A percentile compares a stretch with the other conserved stretches of the same genome.
Conservation (phyloP, 2,329 filamentous ascomycete species). For the Aureobasidium sp. region DNA sequence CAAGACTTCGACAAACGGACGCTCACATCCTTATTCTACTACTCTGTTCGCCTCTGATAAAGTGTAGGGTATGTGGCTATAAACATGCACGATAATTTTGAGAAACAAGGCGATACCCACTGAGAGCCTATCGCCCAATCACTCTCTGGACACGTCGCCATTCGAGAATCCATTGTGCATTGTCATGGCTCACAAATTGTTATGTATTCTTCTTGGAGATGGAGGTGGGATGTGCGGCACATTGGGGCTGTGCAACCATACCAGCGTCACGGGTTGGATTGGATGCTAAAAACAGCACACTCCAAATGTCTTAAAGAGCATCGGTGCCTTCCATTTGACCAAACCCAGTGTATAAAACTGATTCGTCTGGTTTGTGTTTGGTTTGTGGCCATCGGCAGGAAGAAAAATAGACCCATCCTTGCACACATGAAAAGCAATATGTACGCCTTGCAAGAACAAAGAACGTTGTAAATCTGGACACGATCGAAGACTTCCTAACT, state of each 20-base stretch:
- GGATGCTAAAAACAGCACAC: not conserved
- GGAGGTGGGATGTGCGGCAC: too few species aligned
- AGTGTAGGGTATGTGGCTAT: not conserved
- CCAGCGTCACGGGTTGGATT: not conserved
- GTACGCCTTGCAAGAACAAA: not conserved
- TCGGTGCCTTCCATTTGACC: not conserved
- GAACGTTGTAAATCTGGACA: not conserved
- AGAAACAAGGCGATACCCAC: not conserved
- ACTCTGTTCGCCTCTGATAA: too few species aligned
- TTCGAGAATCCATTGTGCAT: not conserved
- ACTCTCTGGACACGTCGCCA: not conserved
- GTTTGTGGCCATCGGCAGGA: not conserved
- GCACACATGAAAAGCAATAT: not conserved
- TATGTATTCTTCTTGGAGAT: not conserved
- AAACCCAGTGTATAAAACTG: not conserved
- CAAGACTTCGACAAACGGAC: too few species aligned
- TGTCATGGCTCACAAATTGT: not conserved
- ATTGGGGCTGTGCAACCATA: conserved; percentile 1
- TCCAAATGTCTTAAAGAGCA: not conserved
- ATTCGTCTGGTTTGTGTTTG: not conserved
- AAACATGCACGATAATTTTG: not conserved
- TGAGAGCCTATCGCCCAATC: too few species aligned
- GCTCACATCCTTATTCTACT: too few species aligned
- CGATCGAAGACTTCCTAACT: not conserved
- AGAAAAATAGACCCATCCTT: not conserved